Evolutionary conservation across 2,329 filamentous ascomycete species (phyloP).

Genomic region (Cercospora sp.): DNA sequence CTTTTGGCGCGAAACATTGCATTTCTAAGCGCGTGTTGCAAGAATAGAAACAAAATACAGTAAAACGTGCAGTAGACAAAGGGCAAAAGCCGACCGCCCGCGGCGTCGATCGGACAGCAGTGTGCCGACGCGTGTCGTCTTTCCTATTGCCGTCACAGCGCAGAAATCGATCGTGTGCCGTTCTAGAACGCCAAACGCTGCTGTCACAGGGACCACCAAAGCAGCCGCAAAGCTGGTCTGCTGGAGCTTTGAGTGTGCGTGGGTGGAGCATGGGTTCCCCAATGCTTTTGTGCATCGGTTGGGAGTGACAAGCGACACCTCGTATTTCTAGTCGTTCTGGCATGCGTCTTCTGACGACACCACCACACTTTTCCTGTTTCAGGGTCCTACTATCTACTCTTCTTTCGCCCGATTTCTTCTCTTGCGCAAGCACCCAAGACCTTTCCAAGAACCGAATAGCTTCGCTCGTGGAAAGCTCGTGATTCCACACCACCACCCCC

Average conservation of each 20-base stretch:
- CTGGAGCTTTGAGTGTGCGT: not conserved
- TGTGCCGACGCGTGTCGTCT: conserved; percentile 7
- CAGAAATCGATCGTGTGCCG: not conserved
- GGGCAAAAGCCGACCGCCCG: not conserved
- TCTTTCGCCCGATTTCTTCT: not conserved
- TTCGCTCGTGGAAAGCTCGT: not conserved
- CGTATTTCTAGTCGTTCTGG: not conserved
- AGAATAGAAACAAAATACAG: not conserved
- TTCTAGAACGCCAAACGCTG: conserved; percentile 1
- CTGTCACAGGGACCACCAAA: not conserved
- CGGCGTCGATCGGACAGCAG: not conserved
- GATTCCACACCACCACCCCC: not conserved
- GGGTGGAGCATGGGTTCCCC: not conserved
- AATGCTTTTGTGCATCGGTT: conserved; percentile 5
- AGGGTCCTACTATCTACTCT: not conserved
- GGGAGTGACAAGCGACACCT: not conserved
- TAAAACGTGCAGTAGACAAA: not conserved
- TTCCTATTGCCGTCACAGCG: conserved; percentile 5
- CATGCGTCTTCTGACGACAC: not conserved
- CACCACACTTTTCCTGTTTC: conserved; percentile 3
- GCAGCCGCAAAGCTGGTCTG: not conserved
- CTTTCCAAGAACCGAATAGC: not conserved
- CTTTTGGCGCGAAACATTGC: not conserved
- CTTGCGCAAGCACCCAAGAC: not conserved
- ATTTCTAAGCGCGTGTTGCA: not conserved